Evolutionary conservation across 306 rosid genomes (phyloP).

Genomic region (Cucumis hystrix): DNA sequence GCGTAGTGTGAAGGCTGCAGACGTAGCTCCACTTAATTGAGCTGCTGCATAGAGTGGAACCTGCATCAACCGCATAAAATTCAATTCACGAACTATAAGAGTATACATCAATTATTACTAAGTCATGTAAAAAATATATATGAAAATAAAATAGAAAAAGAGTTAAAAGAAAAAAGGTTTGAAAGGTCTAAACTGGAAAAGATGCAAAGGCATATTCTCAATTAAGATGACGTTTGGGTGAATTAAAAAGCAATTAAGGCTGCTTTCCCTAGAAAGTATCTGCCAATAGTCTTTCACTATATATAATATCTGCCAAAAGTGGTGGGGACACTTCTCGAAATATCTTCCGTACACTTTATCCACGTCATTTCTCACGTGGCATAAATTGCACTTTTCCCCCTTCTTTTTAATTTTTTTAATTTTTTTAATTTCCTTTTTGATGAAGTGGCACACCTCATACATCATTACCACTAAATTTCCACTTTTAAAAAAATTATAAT

Average conservation of each 20-base stretch:
- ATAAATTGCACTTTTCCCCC: background rate
- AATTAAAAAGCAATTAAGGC: background rate
- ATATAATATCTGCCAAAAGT: background rate
- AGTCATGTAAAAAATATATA: too few species aligned
- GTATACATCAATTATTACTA: too few species aligned
- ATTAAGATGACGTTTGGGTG: background rate
- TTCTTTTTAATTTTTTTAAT: too few species aligned
- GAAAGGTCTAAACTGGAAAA: background rate
- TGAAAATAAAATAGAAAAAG: background rate
- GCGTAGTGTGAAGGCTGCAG: conserved; percentile 51
- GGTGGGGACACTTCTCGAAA: background rate
- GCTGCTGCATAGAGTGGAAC: conserved; percentile 65
- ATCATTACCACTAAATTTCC: background rate
- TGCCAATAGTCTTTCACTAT: background rate
- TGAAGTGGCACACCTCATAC: background rate
- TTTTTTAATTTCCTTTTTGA: background rate
- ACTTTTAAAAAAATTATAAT: background rate
- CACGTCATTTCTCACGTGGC: background rate
- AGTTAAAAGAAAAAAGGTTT: too few species aligned
- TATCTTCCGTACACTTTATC: background rate
- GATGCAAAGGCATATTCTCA: background rate
- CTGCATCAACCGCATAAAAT: conserved; percentile 13
- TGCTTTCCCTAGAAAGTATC: background rate
- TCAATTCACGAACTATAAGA: background rate
- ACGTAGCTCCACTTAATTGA: conserved; percentile 57